Evolutionary conservation across 129 eudicot species (phyloP), one percentile per base, ranked within the genome.

Genomic region (Solidago caesia): DNA sequence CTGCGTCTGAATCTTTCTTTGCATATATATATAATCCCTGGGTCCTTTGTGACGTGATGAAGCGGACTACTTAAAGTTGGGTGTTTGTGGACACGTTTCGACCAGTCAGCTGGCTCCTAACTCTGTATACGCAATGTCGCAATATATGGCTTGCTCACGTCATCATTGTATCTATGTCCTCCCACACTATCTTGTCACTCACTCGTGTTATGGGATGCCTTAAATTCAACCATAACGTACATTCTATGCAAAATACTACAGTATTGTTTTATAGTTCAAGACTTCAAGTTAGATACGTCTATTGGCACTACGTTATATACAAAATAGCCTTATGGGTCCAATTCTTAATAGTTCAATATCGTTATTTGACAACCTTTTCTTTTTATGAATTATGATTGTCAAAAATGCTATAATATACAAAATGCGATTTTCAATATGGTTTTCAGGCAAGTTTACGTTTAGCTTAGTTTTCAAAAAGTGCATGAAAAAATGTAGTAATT

Each of bases 41-140:
- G 72, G 60, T 71, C 73, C 82, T 78, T 78, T 78, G 72, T 78
- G 64, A 78, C 82, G 82, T 78, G 77, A 71, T 71, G 58, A 78
- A 61, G 44, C 62, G 62, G 25, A 46, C 73, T 57, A 46, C 73
- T 57, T 68, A 16, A 42, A 75, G 41, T 5, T 44, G 61, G 14
- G 42, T 48, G 14, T 60, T 4, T 75, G 42, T 42, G 55, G 69
- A 58, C 75, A 68, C 75, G 62, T 77, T 77, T 76, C 74, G 39
- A 67, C 72, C 79, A 75, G 33, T 68, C 70, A 51, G 68, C 52
- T 39, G 55, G 7, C 29, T 70, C 65, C 65, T 6, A 51, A 47
- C 71, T 21, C 62, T 52, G 55, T 39, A 51, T 64, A 79, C 82
- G 73, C 73, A 64, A 72, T 0, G n/a, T 41, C 82, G 73, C 73